Percentiles rank a stretch among this genome's conserved stretches.
phyloP scores from a whole-genome alignment of 2,329 filamentous ascomycete genomes.

The Fusarium succisae region DNA sequence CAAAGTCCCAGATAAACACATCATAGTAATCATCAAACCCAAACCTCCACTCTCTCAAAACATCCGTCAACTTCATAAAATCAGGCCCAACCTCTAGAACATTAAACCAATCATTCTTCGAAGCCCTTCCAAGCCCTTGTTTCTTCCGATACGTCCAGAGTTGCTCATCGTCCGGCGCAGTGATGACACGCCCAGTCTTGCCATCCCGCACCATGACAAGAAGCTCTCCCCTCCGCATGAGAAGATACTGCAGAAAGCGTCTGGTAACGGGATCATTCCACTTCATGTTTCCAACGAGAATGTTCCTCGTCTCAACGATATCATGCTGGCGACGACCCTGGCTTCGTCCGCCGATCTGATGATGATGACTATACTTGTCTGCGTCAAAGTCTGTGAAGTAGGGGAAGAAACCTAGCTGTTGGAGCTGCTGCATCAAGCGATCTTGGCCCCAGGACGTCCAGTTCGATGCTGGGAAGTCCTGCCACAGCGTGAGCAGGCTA shows the following conservation, averaged over 20 bases:
- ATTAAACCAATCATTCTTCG: constrained; percentile 41
- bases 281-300: constrained; percentile 44
- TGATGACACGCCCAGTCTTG: constrained; percentile 44
- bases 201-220: constrained; percentile 44
- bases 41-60: constrained; percentile 41
- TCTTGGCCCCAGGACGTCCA: constrained; percentile 39
- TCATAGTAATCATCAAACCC: constrained; percentile 44
- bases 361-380: constrained; percentile 19
- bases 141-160: constrained; percentile 43
- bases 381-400: constrained; percentile 43
- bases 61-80: constrained; percentile 39
- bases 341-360: constrained; percentile 34
- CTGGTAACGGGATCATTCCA: constrained; percentile 41
- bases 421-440: constrained; percentile 38
- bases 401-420: constrained; percentile 42
- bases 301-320: constrained; percentile 42
- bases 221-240: constrained; percentile 40
- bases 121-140: constrained; percentile 39
- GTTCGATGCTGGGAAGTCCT: constrained; percentile 44
- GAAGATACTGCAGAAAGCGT: constrained; percentile 43
- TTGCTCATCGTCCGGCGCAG: constrained; percentile 37
- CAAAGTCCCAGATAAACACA: constrained; percentile 44
- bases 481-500: constrained; percentile 37
- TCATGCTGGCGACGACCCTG: constrained; percentile 37
- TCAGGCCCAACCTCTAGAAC: constrained; percentile 36